Base-by-base conservation (phyloP, 1,139 yeast species). In the Zygoascus sp. region DNA sequence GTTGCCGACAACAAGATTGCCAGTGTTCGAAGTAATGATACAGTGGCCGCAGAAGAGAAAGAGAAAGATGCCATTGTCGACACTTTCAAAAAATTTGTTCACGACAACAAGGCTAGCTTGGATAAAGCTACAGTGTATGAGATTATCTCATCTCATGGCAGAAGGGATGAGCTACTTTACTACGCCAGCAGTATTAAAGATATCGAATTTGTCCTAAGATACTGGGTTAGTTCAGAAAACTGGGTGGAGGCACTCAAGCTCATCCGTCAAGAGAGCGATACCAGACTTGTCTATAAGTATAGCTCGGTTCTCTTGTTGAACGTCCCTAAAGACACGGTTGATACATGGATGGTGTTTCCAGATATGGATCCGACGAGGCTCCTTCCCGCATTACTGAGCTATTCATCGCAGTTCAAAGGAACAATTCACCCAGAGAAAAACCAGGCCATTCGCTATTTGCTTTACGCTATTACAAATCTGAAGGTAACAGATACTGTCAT, bases 161-260 rank as follows among this genome's bases (percentile, higher is more conserved):
- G 83, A 48, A 75, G 76, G 41, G 74, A 76, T 0, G 86, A 82
- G 58, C 67, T 89, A 19, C 59, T 92, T 4, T 74, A 70, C 51
- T 87, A 77, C 63, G 94, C 96, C 0, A 80, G 79, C 30, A 61
- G 81, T 27, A 75, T 84, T 11, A 72, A 79, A 42, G 96, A 92
- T 62, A 79, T 75, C 58, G 79, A 77, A 41, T 85, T 76, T 62
- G 83, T 89, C 2, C 65, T 90, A 35, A 71, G 79, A 21, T 80
- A 83, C 61, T 80, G 89, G 75, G 73, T 90, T 11, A 76, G 81
- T 39, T 63, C 72, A 20, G 83, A 81, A 51, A 75, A 83, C 49
- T 94, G 97, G 96, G 63, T 70, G 3, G 82, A 81, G 48, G 85
- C 96, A 0, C 64, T 89, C 42, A 75, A 76, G 45, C 75, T 80